Conservation (phyloP, 805 yeast genomes). For the Ogataea trehalophila region DNA sequence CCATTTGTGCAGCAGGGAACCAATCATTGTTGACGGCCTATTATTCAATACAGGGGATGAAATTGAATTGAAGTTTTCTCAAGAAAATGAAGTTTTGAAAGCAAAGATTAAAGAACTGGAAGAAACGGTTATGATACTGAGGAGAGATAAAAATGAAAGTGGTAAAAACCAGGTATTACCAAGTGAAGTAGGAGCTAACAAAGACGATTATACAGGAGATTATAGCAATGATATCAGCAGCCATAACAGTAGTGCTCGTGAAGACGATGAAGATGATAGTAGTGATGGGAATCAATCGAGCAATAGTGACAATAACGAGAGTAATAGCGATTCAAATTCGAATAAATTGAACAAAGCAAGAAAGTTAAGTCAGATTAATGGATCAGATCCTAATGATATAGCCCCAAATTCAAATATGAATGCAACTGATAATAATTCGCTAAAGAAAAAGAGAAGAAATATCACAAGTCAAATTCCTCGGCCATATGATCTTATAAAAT, state of each 20-base stretch:
- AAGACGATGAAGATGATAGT: neutral
- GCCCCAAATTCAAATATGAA: neutral
- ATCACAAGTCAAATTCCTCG: neutral
- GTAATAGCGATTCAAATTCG: neutral
- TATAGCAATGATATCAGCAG: neutral
- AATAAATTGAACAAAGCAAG: neutral
- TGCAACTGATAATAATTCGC: neutral
- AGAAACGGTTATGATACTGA: constrained; percentile 14
- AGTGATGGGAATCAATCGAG: neutral
- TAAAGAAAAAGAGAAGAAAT: neutral
- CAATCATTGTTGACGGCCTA: constrained; percentile 31
- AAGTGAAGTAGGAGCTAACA: neutral
- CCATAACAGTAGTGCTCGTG: neutral
- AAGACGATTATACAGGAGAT: neutral
- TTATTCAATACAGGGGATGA: constrained; percentile 23
- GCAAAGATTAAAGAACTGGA: constrained; percentile 24
- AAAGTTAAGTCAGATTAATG: neutral
- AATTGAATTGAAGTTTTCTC: constrained; percentile 20
- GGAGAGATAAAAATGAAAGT: neutral
- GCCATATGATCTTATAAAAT: constrained; percentile 4
- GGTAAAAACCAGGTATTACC: neutral
- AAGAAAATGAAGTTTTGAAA: constrained; percentile 27
- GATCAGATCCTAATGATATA: neutral
- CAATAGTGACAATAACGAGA: neutral
- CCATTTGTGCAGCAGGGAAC: constrained; percentile 30